phyloP scores from a whole-genome alignment of 192 early-diverging fungal species.

The Paraglomus brasilianum region DNA sequence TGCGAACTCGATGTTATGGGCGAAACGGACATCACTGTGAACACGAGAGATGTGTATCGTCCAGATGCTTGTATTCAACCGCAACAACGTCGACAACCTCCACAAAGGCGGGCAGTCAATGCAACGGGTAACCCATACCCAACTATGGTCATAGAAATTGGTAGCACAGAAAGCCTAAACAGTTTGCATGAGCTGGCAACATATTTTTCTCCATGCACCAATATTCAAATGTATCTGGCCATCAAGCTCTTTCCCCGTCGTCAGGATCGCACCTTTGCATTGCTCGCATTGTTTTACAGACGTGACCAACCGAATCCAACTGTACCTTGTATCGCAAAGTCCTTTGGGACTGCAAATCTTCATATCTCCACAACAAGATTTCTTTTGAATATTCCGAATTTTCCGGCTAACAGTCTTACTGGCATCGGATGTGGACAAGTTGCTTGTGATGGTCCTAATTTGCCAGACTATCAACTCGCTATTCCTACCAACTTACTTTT shows the following conservation, averaged over 20 bases:
- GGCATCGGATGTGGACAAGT: neutral
- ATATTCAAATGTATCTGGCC: conserved; percentile 28
- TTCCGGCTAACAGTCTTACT: conserved; percentile 11
- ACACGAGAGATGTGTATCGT: neutral
- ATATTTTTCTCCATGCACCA: conserved; percentile 24
- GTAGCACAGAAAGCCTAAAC: neutral
- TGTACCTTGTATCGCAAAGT: conserved; percentile 9
- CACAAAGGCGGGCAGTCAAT: neutral
- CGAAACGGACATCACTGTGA: conserved; percentile 4
- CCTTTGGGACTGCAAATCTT: conserved; percentile 27
- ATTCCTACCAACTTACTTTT: conserved; percentile 20
- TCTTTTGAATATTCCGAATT: neutral
- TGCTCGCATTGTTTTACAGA: conserved; percentile 17
- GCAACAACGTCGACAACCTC: neutral
- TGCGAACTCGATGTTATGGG: neutral
- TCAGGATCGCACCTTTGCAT: neutral
- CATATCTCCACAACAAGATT: neutral
- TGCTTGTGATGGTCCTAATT: conserved; percentile 6
- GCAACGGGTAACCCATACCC: conserved; percentile 1
- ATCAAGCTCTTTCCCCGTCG: conserved; percentile 24
- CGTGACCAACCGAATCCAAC: conserved; percentile 26
- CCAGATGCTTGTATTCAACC: neutral
- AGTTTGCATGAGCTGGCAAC: neutral
- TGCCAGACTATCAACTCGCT: neutral
- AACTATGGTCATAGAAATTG: conserved; percentile 30